A percentile compares a stretch with the other conserved stretches of the same genome.
These are phyloP conservation scores for Fraxinus latifolia DNA, from an alignment of 305 asterid species.

Conservation along the genomic window DNA sequence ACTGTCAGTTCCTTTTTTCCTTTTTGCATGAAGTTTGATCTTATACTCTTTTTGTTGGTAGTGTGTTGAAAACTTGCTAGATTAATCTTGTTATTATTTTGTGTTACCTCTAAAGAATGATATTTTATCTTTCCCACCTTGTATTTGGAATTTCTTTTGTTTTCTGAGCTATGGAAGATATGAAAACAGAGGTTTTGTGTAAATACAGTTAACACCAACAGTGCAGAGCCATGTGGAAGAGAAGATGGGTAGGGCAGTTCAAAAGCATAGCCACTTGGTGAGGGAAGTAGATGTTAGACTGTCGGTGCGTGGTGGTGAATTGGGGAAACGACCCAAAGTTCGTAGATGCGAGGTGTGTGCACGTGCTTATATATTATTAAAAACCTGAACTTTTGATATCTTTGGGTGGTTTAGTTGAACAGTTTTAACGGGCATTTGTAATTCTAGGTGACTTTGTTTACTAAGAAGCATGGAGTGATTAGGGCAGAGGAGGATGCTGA, in stretches of 20 bases:
- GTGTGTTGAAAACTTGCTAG: neutral
- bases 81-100: neutral
- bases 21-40: neutral
- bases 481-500: constrained; percentile 92
- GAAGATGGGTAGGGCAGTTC: constrained; percentile 81
- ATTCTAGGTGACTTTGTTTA: constrained; percentile 75
- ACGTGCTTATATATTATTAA: neutral
- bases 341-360: constrained; percentile 75
- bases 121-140: neutral
- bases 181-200: constrained; percentile 3
- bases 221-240: constrained; percentile 81
- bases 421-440: neutral
- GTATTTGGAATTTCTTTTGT: neutral
- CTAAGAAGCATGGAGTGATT: constrained; percentile 82
- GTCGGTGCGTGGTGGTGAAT: constrained; percentile 87
- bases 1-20: neutral
- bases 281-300: constrained; percentile 88
- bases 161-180: neutral
- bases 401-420: neutral
- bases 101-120: neutral
- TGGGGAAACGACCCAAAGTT: constrained; percentile 79
- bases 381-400: neutral
- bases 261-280: constrained; percentile 77
- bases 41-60: neutral
- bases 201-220: constrained; percentile 57